Base-by-base conservation (phyloP, 2,329 filamentous ascomycete genomes). In the Cladobotryum protrusum region DNA sequence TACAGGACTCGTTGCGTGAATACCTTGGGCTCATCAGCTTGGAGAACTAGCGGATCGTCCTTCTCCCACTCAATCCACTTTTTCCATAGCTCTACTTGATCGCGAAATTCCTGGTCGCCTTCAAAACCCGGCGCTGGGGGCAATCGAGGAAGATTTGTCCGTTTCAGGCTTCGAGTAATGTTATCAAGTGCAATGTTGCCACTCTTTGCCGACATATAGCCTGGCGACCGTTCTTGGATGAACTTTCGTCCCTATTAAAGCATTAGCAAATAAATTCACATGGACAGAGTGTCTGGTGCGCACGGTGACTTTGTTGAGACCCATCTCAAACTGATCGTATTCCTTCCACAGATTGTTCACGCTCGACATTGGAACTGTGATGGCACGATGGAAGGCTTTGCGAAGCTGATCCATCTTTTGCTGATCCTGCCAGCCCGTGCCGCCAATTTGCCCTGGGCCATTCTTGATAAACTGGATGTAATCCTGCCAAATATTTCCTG, bases 11-110 rank as follows among this genome's bases (percentile, higher is more conserved):
- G 85, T 57, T 86, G 79, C 57, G 86, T 86, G 68, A 86, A 93
- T 6, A 81, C 77, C 47, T 82, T 78, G 3, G 79, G 74, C 58
- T 97, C 91, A 48, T 97, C 91, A 2, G 85, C 77, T 63, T 88
- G 87, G 47, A 97, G 73, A 19, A 95, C 88, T 3, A 99, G 74
- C 1, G 89, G 90, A 62, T 99, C 93, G 15, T 87, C 85, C 68
- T 92, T 95, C 69, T 99, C 93, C 90, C 91, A 99, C 4, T 84
- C 76, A 57, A 99, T 86, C 93, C 95, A 99, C 57, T 81, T 84
- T 65, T 89, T 90, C 93, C 93, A 99, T 24, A 93, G 75, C 43
- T 87, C 82, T 42, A 96, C 84, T 67, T 99, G 95, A 44, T 86
- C 79, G 56, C 81, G 74, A 63, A 88, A 99, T 55, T 96, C 90